Evolutionary conservation across 345 rosid genomes (phyloP), one percentile per base, ranked within the genome.

Genomic region (Rubroshorea leprosula): DNA sequence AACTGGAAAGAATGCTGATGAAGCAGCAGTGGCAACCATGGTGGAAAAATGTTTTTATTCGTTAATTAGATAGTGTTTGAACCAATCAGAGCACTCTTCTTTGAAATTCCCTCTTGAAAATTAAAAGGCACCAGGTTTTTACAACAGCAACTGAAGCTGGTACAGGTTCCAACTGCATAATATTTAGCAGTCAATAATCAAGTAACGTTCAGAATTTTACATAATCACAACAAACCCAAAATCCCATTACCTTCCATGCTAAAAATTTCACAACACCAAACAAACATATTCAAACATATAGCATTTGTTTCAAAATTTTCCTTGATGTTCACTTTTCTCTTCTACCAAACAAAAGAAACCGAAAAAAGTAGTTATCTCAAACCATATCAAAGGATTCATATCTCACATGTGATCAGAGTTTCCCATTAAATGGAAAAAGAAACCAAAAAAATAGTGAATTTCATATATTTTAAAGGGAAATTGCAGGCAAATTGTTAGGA

Each of bases 1-100:
- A 57, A 81, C 80, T 0, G 83, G 76, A 66, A 85, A 87, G 71
- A 89, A 82, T 0, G 96, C 73, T 2, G 89, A 78, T 31, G 96
- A 61, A 60, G 97, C 92, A 67, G 90, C 78, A 24, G 83, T 62
- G 22, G 94, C 88, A 73, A 77, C 96, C 97, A 89, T 91, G 68
- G 57, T 75, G 71, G n/a, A n/a, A n/a, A 51, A 44, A 31, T 35
- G 7, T 10, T 35, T 6, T 35, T 35, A 35, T 35, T 8, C 7
- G 41, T 3, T 6, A 35, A 35, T 4, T 35, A 1, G 41, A n/a
- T n/a, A n/a, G n/a, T n/a, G n/a, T n/a, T n/a, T n/a, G 41, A 13
- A 10, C 41, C 5, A 35, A 35, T 35, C 41, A 35, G 41, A 35
- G 41, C 41, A 35, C 41, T 6, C 5, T 35, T 35, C 11, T 35